Percentiles rank a stretch among this genome's conserved stretches.
Evolutionary conservation across 371 early-diverging fungal genomes (phyloP).

Genomic region (Apophysomyces elegans): DNA sequence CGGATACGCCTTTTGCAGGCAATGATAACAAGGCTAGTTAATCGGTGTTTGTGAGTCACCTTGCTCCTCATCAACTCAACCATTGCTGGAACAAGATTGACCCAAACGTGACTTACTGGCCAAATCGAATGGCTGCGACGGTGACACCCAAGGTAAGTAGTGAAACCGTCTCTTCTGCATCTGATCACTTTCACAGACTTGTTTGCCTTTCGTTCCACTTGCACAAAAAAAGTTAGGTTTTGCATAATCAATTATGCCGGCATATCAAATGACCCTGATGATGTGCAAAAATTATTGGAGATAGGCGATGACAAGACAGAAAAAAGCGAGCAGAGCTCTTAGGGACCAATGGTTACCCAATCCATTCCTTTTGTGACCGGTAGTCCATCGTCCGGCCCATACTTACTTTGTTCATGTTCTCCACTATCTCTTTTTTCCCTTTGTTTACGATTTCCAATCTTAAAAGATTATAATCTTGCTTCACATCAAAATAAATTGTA

Average conservation of each 20-base stretch:
- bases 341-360: too few relatives aligned
- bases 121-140: constrained; percentile 10
- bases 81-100: constrained; percentile 3
- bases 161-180: background rate
- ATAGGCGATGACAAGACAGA: constrained; percentile 1
- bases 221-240: background rate
- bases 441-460: too few relatives aligned
- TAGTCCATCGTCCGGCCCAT: too few relatives aligned
- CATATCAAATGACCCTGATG: background rate
- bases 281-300: background rate
- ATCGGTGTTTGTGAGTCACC: constrained; percentile 13
- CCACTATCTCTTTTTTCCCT: too few relatives aligned
- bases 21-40: constrained; percentile 7
- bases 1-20: constrained; percentile 1
- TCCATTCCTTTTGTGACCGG: too few relatives aligned
- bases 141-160: constrained; percentile 9
- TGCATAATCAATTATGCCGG: background rate
- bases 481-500: too few relatives aligned
- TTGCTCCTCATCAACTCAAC: constrained; percentile 32
- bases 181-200: constrained; percentile 14
- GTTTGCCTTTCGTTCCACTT: constrained; percentile 15
- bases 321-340: background rate
- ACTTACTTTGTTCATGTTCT: too few relatives aligned
- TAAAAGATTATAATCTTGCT: too few relatives aligned
- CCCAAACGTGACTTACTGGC: background rate